Base-by-base conservation (phyloP, 371 early-diverging fungal genomes). In the Mortierella sp. region DNA sequence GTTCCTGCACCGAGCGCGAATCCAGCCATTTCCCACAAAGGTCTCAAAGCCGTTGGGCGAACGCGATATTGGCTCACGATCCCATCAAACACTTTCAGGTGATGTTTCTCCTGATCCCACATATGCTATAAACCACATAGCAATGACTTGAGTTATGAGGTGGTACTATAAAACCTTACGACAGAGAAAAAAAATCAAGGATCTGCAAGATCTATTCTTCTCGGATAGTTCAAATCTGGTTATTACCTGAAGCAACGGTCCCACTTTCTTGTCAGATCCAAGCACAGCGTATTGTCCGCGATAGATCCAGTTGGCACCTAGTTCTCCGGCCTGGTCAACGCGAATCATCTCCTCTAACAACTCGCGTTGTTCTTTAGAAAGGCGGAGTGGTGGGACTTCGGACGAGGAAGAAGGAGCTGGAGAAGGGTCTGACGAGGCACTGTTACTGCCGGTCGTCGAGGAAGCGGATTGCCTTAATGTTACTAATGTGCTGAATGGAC, bases 251-350 rank as follows among this genome's bases (percentile, higher is more conserved):
- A 97, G 84, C 51, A 95, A 66, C 4, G 91, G 87, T 9, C 85
- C 82, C 42, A 94, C 72, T 46, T 87, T 82, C 44, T 90, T 86
- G 67, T 95, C 89, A 14, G 85, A 81, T 39, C 92, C 88, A 14
- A 98, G 82, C 1, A 97, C 91, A 15, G 92, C 92, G 70, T 92
- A 83, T 72, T 98, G 98, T 15, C 98, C 99, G 72, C 88, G 88
- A 86, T 98, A 98, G 63, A 98, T 98, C 58, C 86, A 93, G 67
- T 95, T 93, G 28, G 99, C 99, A 4, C 96, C 97, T 7, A 96
- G 89, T 81, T 98, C 99, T 32, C 99, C 99, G 3, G 99, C 97
- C 56, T 98, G 97, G 79, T 98, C 94, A 19, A 98, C 93, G 23
- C 98, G 92, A 48, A 98, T 86, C 90, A 97, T 94, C 39, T 76